Evolutionary conservation across 179 eudicot species (phyloP), one percentile per base, ranked within the genome.

Genomic region (Beta macrorhiza): DNA sequence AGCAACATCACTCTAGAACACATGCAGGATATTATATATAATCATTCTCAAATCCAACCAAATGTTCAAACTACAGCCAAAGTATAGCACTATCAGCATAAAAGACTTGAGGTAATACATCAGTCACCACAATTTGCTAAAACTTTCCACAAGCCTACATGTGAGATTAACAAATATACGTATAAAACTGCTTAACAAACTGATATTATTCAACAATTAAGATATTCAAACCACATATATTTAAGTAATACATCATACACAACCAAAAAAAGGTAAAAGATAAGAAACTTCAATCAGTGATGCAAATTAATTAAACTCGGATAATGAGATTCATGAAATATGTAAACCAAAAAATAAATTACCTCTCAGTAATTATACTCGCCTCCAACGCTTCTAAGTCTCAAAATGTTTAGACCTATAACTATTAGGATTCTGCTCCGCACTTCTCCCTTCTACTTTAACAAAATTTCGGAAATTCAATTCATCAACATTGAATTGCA

Each of bases 341-440:
- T 12, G 6, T 62, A 15, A 29, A 63, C 1, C 10, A 75, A 81
- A 22, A 64, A 25, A 51, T n/a, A 20, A n/a, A 84, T 68, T 68
- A 83, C 99, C 99, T 96, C 81, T 96, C 97, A 62, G 93, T 96
- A 73, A 96, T 96, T 84, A 92, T 96, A 87, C 95, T 90, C 25
- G 25, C 80, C 99, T 86, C 29, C 99, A 84, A 55, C 98, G 98
- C 85, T 96, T 98, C 85, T 96, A 98, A 20, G 97, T 93, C 88
- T 92, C 99, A 3, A 98, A 96, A 85, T 96, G 99, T 85, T 96
- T 96, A 0, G 97, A 92, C 76, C 97, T 84, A 69, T 80, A 78
- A 77, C 86, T 86, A 32, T 72, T 90, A 59, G 84, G 87, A 87
- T 89, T 92, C 82, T 79, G 90, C 80, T 87, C 91, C 67, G 75